Conservation (phyloP, 805 yeast species). For the Candida nitratophila region DNA sequence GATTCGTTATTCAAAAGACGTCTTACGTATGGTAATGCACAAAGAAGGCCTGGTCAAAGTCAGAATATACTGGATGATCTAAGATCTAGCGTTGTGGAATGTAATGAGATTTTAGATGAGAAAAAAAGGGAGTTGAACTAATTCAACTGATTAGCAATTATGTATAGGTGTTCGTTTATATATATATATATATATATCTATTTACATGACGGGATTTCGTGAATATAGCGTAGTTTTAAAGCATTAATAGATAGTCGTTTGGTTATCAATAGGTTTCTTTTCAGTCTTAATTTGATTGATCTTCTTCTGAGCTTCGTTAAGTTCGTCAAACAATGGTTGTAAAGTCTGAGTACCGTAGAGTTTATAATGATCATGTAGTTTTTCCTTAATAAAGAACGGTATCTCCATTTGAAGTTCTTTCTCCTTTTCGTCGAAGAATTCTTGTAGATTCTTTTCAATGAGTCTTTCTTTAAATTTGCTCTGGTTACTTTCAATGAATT, state of each 20-base stretch:
- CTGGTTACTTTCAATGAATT: slow-evolving; percentile 50
- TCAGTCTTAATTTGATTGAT: neutral
- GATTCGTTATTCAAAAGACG: slow-evolving; percentile 24
- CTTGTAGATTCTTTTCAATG: slow-evolving; percentile 17
- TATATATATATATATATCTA: neutral
- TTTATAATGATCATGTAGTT: slow-evolving; percentile 15
- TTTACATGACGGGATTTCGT: too few species aligned
- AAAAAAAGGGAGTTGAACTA: neutral
- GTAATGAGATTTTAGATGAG: slow-evolving; percentile 6
- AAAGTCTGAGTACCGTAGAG: slow-evolving; percentile 18
- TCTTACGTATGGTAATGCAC: slow-evolving; percentile 9
- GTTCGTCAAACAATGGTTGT: slow-evolving; percentile 14
- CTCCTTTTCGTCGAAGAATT: slow-evolving; percentile 24
- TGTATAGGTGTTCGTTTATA: neutral
- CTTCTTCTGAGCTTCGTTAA: slow-evolving; percentile 3
- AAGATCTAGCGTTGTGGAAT: slow-evolving; percentile 16
- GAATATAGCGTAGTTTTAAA: neutral
- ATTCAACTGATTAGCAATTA: neutral
- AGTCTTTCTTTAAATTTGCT: slow-evolving; percentile 17
- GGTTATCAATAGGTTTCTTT: neutral
- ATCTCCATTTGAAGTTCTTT: slow-evolving; percentile 20
- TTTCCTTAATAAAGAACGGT: slow-evolving; percentile 22
- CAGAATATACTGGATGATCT: slow-evolving; percentile 21
- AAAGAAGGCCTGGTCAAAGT: slow-evolving; percentile 5
- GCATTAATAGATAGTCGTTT: neutral